Evolutionary conservation across 768 basidiomycete genomes (phyloP).

Genomic region (Multifurca ochricompacta): DNA sequence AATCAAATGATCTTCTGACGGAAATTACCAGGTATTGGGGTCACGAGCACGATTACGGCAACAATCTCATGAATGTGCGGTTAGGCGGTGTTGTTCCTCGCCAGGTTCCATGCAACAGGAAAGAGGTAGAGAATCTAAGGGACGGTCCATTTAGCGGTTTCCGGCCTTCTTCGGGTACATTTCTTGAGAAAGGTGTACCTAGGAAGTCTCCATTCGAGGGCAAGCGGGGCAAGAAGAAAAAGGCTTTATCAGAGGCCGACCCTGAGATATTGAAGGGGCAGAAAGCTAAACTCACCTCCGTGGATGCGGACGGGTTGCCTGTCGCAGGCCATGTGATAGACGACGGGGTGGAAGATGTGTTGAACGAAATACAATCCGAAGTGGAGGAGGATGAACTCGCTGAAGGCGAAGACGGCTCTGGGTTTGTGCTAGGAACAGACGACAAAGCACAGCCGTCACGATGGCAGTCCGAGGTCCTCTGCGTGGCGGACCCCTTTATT

Average conservation of each 20-base stretch:
- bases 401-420: constrained; percentile 1
- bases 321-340: neutral
- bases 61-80: constrained; percentile 32
- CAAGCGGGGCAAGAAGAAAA: neutral
- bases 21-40: constrained; percentile 38
- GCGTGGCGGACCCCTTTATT: constrained; percentile 38
- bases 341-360: neutral
- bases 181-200: neutral
- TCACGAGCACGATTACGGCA: constrained; percentile 30
- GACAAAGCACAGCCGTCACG: neutral
- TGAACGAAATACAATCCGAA: neutral
- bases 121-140: constrained; percentile 1
- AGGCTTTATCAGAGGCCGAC: neutral
- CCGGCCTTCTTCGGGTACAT: neutral
- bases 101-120: neutral
- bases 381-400: neutral
- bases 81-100: constrained; percentile 33
- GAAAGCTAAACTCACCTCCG: neutral
- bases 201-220: neutral
- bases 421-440: neutral
- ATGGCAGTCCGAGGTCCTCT: constrained; percentile 20
- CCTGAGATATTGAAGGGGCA: neutral
- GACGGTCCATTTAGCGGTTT: constrained; percentile 16
- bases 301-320: neutral
- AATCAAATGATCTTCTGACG: neutral